A percentile compares a stretch with the other conserved stretches of the same genome.
phyloP scores from a whole-genome alignment of 495 filamentous ascomycete genomes.

The Aspergillus nidulans region DNA sequence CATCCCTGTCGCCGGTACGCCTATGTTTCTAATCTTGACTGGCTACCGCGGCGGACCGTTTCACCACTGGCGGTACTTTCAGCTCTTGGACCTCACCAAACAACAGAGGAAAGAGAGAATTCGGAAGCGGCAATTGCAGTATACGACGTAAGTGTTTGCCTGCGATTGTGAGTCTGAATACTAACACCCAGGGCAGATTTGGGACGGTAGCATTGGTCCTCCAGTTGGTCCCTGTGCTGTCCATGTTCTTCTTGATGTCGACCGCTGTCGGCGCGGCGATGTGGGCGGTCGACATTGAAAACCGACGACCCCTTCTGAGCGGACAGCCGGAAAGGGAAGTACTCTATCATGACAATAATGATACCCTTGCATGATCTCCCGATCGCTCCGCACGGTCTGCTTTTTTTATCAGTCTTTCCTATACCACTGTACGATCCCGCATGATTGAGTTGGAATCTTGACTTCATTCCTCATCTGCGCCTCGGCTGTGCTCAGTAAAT shows the following conservation, averaged over 20 bases:
- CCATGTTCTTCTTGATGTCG: conserved; percentile 65
- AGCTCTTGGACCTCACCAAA: conserved; percentile 53
- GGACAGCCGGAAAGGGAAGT: conserved; percentile 22
- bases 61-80: conserved; percentile 64
- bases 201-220: conserved; percentile 57
- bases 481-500: not conserved
- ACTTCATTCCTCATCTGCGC: not conserved
- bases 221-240: conserved; percentile 58
- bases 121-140: conserved; percentile 48
- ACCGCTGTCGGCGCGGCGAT: conserved; percentile 59
- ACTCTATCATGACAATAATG: conserved; percentile 29
- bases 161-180: not conserved
- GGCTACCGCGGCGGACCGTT: conserved; percentile 63
- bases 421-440: conserved; percentile 1
- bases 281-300: conserved; percentile 58
- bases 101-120: conserved; percentile 54
- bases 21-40: conserved; percentile 59
- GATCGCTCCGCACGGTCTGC: not conserved
- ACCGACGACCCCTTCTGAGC: conserved; percentile 30
- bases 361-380: conserved; percentile 23
- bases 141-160: conserved; percentile 52
- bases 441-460: not conserved
- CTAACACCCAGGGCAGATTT: conserved; percentile 38
- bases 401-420: not conserved
- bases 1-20: conserved; percentile 58